A percentile compares a stretch with the other conserved stretches of the same genome.
Conservation (phyloP, 441 rosid species). For the Eutrema salsugineum region DNA sequence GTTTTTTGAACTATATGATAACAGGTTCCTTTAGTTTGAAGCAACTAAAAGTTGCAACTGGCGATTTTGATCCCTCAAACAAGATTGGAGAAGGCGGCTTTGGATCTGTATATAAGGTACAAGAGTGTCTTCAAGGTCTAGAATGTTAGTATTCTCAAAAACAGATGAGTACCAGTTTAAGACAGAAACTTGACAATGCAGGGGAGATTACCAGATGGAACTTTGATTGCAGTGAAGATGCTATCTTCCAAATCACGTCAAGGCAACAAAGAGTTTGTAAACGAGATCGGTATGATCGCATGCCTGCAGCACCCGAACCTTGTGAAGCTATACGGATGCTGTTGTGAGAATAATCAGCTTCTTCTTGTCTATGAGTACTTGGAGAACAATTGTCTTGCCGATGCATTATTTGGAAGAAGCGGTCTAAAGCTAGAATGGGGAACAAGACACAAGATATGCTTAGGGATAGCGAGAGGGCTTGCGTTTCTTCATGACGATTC, state of each 20-base stretch:
- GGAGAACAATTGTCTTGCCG: conserved; percentile 47
- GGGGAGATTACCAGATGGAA: conserved; percentile 54
- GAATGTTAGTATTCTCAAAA: background rate
- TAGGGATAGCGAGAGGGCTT: conserved; percentile 61
- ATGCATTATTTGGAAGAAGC: conserved; percentile 24
- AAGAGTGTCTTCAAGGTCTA: background rate
- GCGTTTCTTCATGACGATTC: conserved; percentile 61
- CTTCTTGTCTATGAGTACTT: conserved; percentile 61
- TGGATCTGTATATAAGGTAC: conserved; percentile 76
- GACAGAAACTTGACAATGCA: background rate
- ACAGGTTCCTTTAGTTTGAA: conserved; percentile 56
- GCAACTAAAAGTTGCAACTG: conserved; percentile 67
- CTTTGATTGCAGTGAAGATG: conserved; percentile 23
- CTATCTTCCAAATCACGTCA: conserved; percentile 29
- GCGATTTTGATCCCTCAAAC: conserved; percentile 47
- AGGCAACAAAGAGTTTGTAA: conserved; percentile 30
- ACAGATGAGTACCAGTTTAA: background rate
- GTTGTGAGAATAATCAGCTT: conserved; percentile 20
- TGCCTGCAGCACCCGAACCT: conserved; percentile 45
- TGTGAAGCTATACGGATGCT: conserved; percentile 39
- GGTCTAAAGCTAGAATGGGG: conserved; percentile 44
- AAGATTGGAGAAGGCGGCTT: conserved; percentile 95
- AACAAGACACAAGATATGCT: conserved; percentile 44
- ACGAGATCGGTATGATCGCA: conserved; percentile 35
- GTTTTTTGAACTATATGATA: conserved; percentile 37